Percentiles rank a stretch among this genome's conserved stretches.
Evolutionary conservation across 768 basidiomycete genomes (phyloP).

Genomic region (Infundibulicybe gibba): DNA sequence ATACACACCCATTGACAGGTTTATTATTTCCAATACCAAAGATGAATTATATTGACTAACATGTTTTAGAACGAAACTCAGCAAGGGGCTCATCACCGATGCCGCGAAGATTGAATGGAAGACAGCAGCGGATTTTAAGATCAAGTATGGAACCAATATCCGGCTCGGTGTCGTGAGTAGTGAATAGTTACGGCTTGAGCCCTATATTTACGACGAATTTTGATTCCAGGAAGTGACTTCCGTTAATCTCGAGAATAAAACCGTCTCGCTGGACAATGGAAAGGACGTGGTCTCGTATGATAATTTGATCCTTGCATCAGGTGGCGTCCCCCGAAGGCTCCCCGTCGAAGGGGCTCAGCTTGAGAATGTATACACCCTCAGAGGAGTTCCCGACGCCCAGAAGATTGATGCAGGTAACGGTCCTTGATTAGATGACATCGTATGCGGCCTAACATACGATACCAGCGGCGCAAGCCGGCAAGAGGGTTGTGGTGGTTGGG

Average conservation of each 20-base stretch:
- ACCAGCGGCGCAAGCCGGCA: constrained; percentile 65
- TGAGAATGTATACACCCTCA: constrained; percentile 74
- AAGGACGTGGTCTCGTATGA: constrained; percentile 68
- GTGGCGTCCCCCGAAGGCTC: constrained; percentile 67
- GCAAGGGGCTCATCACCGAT: constrained; percentile 81
- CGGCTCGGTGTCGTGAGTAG: constrained; percentile 52
- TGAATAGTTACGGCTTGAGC: constrained; percentile 1
- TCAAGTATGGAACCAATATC: constrained; percentile 67
- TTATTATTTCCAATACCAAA: constrained; percentile 3
- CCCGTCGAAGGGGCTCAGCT: constrained; percentile 75
- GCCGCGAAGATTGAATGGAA: constrained; percentile 74
- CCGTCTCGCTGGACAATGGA: constrained; percentile 55
- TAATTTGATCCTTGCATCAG: constrained; percentile 76
- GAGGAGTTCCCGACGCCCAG: constrained; percentile 67
- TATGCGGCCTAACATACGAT: not conserved
- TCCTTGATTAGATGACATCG: not conserved
- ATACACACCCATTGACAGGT: constrained; percentile 85
- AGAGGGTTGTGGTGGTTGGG: constrained; percentile 78
- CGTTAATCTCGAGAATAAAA: constrained; percentile 59
- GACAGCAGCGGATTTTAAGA: constrained; percentile 67
- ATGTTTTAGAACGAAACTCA: constrained; percentile 71
- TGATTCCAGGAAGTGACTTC: constrained; percentile 61
- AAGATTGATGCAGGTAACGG: constrained; percentile 60
- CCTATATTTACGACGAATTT: constrained; percentile 3
- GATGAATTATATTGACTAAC: constrained; percentile 2